These are phyloP conservation scores for Hemileia vastatrix DNA, from an alignment of 1,284 basidiomycete species.

Conservation along the genomic window DNA sequence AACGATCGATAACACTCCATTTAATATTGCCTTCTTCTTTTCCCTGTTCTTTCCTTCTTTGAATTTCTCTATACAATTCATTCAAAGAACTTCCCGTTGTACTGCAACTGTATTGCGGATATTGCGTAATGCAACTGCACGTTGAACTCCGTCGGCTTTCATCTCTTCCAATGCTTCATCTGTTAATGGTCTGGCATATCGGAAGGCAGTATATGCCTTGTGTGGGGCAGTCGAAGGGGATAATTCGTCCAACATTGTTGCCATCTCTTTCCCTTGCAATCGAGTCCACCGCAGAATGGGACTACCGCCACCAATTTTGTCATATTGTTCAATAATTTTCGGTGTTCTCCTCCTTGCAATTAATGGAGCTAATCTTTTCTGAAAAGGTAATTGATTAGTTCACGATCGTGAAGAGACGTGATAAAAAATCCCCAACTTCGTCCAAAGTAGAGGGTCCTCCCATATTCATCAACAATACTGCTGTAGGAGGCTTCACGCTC, in stretches of 20 bases:
- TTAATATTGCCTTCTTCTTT: constrained; percentile 57
- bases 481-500: too few relatives aligned
- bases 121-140: constrained; percentile 93
- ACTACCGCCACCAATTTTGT: constrained; percentile 88
- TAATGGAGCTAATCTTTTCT: constrained; percentile 70
- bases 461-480: constrained; percentile 97
- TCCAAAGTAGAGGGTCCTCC: constrained; percentile 77
- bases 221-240: constrained; percentile 87
- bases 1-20: constrained; percentile 97
- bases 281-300: constrained; percentile 91
- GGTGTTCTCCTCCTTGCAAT: constrained; percentile 90
- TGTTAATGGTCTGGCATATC: constrained; percentile 83
- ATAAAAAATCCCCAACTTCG: constrained; percentile 60
- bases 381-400: constrained; percentile 95
- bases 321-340: constrained; percentile 87
- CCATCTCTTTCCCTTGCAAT: constrained; percentile 83
- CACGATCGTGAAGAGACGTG: constrained; percentile 81
- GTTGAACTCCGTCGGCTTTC: constrained; percentile 77
- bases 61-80: constrained; percentile 60
- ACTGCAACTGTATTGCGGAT: constrained; percentile 96
- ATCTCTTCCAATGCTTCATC: constrained; percentile 72
- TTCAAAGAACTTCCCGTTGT: constrained; percentile 96
- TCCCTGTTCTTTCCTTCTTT: constrained; percentile 51
- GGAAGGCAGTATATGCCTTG: constrained; percentile 89
- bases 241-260: constrained; percentile 81